Conservation (phyloP, 495 filamentous ascomycete species). For the Podospora pseudoanserina region DNA sequence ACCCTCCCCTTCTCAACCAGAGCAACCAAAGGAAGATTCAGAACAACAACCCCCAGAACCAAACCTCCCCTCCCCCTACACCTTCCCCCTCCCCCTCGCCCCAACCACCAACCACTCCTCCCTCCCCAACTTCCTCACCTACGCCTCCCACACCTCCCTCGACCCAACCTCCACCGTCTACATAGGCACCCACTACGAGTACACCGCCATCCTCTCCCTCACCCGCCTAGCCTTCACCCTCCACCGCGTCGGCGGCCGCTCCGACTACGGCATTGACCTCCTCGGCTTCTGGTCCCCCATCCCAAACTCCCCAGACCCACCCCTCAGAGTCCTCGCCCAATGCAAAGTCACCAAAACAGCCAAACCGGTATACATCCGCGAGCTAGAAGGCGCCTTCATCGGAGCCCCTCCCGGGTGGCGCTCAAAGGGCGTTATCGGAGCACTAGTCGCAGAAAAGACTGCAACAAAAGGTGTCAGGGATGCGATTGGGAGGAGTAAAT, state of each 20-base stretch:
- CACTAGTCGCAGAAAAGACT: slow-evolving; percentile 52
- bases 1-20: background rate
- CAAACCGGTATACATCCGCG: slow-evolving; percentile 67
- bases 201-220: slow-evolving; percentile 65
- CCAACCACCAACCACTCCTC: slow-evolving; percentile 58
- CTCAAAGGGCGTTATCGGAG: slow-evolving; percentile 53
- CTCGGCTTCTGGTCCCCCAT: slow-evolving; percentile 70
- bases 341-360: slow-evolving; percentile 68
- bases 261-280: slow-evolving; percentile 81
- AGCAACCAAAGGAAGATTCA: background rate
- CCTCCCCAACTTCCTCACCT: slow-evolving; percentile 65
- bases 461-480: slow-evolving; percentile 59
- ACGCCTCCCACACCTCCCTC: slow-evolving; percentile 59
- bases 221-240: slow-evolving; percentile 61
- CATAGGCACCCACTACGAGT: slow-evolving; percentile 66
- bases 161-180: slow-evolving; percentile 51
- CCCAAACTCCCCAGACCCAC: slow-evolving; percentile 30
- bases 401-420: slow-evolving; percentile 68
- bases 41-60: background rate
- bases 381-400: slow-evolving; percentile 78
- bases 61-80: background rate
- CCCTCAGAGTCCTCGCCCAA: slow-evolving; percentile 67
- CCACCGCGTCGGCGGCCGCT: slow-evolving; percentile 65
- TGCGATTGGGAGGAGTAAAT: slow-evolving; percentile 60
- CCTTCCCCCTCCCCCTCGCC: slow-evolving; percentile 42